Base-by-base conservation (phyloP, 1,284 basidiomycete genomes). In the Ustilago trichophora region DNA sequence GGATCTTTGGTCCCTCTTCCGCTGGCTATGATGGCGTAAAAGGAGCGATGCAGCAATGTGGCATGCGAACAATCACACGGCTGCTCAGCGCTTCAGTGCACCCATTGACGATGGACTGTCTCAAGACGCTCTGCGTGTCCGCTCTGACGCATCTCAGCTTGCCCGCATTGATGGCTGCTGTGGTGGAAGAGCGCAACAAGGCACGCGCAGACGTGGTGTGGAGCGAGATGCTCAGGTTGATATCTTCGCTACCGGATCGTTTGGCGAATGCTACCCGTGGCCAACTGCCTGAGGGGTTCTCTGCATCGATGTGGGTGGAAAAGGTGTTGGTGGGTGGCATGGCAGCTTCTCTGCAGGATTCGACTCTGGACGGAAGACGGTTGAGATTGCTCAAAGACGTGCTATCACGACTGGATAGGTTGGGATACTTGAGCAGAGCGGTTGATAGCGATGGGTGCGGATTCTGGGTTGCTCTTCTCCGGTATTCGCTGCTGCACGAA, bases 251-350 rank as follows among this genome's bases (percentile, higher is more conserved):
- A 2, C 59, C 66, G 2, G 66, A 69, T 19, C 50, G 66, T 3
- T 25, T 69, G 13, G 66, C 66, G 0, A 69, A 69, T 33, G 48
- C 47, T 4, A 64, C 47, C 5, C 29, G 16, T 13, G 65, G 58
- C 2, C 11, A 47, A 2, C 1, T 58, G 2, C 49, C 52, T 4
- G 4, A 6, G 10, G 29, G 16, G 5, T 44, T 62, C 26, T 37
- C 29, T 1, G 0, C 27, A 3, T 22, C 29, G 5, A 11, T 0
- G 6, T 69, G 59, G 59, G 21, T 48, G 16, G 42, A 54, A 13
- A 8, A 4, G 0, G 59, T 58, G n/a, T 22, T 69, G 5, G 51
- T 63, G 1, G 3, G n/a, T 6, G 66, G 59, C 2, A 8, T 69
- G 0, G 66, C 29, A 4, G 3, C 27, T 0, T 22, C 49, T 8